Evolutionary conservation across 441 rosid species (phyloP).

Genomic region (Erysimum pusillum): DNA sequence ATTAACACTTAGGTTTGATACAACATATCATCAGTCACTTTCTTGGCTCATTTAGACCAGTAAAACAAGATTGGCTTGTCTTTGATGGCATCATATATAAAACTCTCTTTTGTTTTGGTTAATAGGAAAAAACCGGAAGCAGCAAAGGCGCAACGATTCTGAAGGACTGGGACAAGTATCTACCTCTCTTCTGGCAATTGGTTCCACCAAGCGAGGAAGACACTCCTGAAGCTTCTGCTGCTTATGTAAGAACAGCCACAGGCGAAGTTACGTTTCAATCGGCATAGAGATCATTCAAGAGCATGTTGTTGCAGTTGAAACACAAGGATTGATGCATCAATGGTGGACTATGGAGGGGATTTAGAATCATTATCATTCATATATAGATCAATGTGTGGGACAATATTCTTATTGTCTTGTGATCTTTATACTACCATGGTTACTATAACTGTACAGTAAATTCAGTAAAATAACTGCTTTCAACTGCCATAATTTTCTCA

Average conservation of each 20-base stretch:
- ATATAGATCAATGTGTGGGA: slow-evolving; percentile 39
- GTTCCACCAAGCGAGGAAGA: slow-evolving; percentile 99
- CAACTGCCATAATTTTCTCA: slow-evolving; percentile 33
- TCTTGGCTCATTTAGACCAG: background rate
- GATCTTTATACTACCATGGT: slow-evolving; percentile 41
- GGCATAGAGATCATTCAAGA: slow-evolving; percentile 53
- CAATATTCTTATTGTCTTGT: slow-evolving; percentile 42
- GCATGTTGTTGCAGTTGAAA: slow-evolving; percentile 33
- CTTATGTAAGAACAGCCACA: slow-evolving; percentile 69
- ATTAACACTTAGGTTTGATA: background rate
- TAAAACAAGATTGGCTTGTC: background rate
- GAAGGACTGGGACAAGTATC: slow-evolving; percentile 82
- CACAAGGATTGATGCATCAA: slow-evolving; percentile 34
- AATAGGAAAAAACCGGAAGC: slow-evolving; percentile 95
- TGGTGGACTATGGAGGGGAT: slow-evolving; percentile 36
- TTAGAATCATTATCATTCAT: slow-evolving; percentile 11
- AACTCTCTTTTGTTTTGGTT: slow-evolving; percentile 10
- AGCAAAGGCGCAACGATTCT: slow-evolving; percentile 77
- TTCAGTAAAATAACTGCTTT: slow-evolving; percentile 54
- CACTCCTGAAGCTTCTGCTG: slow-evolving; percentile 94
- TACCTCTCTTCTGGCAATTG: slow-evolving; percentile 91
- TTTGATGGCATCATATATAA: slow-evolving; percentile 19
- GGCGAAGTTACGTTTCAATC: slow-evolving; percentile 84
- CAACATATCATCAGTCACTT: background rate
- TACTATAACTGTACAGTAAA: slow-evolving; percentile 46